Conservation (phyloP, 2,329 filamentous ascomycete species). For the Alternaria sp. region DNA sequence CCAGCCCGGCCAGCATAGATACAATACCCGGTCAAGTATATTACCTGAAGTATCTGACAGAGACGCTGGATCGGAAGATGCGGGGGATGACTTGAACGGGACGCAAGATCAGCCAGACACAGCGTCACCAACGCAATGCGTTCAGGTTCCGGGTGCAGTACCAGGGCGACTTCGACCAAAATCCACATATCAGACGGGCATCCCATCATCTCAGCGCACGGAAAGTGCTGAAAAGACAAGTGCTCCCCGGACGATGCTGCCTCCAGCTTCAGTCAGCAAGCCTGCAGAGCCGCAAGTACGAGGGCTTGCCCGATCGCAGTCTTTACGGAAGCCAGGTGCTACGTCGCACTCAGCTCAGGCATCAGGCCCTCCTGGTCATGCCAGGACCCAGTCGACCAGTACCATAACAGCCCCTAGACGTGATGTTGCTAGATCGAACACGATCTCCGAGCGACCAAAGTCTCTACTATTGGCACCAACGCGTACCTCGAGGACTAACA, state of each 20-base stretch:
- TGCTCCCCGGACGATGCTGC: conserved; percentile 21
- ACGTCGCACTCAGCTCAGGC: conserved; percentile 23
- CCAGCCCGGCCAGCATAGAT: conserved; percentile 39
- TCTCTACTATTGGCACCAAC: conserved; percentile 27
- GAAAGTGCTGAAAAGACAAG: conserved; percentile 10
- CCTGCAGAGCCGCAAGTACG: conserved; percentile 20
- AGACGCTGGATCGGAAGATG: not conserved
- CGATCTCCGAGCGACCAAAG: conserved; percentile 30
- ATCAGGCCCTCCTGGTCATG: conserved; percentile 20
- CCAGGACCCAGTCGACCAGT: conserved; percentile 37
- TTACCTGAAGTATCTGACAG: conserved; percentile 4
- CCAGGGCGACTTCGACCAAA: conserved; percentile 34
- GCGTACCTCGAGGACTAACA: conserved; percentile 10
- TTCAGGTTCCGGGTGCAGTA: not conserved
- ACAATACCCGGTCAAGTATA: conserved; percentile 16
- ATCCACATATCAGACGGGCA: conserved; percentile 38
- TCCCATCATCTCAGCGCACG: conserved; percentile 10
- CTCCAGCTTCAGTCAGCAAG: conserved; percentile 26
- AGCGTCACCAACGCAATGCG: not conserved
- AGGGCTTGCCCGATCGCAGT: conserved; percentile 36
- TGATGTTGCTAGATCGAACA: conserved; percentile 19
- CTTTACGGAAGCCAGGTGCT: conserved; percentile 35
- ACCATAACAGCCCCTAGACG: conserved; percentile 19
- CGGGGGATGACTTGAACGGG: not conserved
- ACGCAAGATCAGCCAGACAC: not conserved